Evolutionary conservation across 345 rosid genomes (phyloP).

Genomic region (Brassica napus): DNA sequence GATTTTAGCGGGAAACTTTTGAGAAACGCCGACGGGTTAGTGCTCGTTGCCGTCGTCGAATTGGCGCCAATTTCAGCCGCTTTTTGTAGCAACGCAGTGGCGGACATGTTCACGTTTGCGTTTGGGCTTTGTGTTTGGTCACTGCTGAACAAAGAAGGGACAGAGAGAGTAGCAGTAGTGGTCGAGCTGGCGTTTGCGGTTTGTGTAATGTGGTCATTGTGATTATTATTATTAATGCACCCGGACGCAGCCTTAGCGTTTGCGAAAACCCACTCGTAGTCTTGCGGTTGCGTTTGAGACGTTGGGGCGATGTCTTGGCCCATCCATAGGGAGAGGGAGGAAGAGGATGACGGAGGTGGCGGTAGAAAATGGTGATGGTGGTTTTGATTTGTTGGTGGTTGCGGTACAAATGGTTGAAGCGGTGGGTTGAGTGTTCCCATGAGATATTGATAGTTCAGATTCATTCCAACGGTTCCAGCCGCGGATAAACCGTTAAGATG

Average conservation of each 20-base stretch:
- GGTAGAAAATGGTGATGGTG: conserved; percentile 22
- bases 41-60: conserved; percentile 25
- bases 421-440: conserved; percentile 50
- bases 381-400: conserved; percentile 23
- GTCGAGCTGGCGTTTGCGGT: conserved; percentile 42
- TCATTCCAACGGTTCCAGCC: conserved; percentile 15
- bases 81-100: conserved; percentile 92
- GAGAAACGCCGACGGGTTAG: conserved; percentile 49
- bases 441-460: conserved; percentile 59
- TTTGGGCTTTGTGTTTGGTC: conserved; percentile 46
- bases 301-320: conserved; percentile 25
- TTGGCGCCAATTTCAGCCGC: conserved; percentile 90
- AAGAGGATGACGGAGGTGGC: conserved; percentile 20
- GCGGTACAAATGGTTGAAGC: conserved; percentile 50
- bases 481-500: conserved; percentile 38
- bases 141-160: conserved; percentile 76
- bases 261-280: conserved; percentile 55
- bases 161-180: conserved; percentile 47
- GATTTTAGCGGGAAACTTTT: conserved; percentile 55
- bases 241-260: conserved; percentile 26
- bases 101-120: conserved; percentile 66
- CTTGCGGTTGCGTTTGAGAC: conserved; percentile 36
- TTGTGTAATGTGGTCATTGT: conserved; percentile 21
- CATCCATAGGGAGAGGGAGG: conserved; percentile 41
- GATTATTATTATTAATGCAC: conserved; percentile 12